Base-by-base conservation (phyloP, 2,329 filamentous ascomycete genomes). In the Endocalyx cinctus region DNA sequence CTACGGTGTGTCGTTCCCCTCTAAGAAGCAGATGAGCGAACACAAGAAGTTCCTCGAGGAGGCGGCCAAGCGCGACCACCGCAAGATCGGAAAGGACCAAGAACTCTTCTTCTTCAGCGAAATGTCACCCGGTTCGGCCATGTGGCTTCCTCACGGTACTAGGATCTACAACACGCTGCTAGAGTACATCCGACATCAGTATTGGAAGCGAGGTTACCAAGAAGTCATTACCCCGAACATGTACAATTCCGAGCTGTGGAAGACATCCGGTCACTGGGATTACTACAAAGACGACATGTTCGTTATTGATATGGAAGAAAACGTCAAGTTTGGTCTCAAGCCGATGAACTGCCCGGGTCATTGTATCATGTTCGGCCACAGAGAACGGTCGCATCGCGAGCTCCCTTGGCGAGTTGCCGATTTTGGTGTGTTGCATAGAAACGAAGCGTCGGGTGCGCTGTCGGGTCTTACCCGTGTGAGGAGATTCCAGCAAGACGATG, bases 61-160 rank as follows among this genome's bases (percentile, higher is more conserved):
- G 66, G 92, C 92, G n/a, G 90, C 92, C 41, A 95, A 95, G 72
- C 83, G 92, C 44, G 92, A 97, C 55, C 92, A 98, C 59, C 76
- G 90, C 46, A 87, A 86, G 66, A 89, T 98, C 47, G 92, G 89
- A 45, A 86, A 83, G 57, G 89, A 97, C 43, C 92, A 98, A 62
- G 90, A 97, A 58, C 79, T 98, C 7, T 98, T 95, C 72, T 94
- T 96, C 72, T 98, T 96, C 69, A 83, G 94, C 54, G 85, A 94
- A 44, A 73, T 82, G 51, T 96, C 89, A n/a, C 92, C 92, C 1
- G 92, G 92, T 20, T 92, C 87, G 13, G 81, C 84, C 37, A 95
- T 98, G 72, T 88, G 92, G 69, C 69, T 96, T 29, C 90, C 90
- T 2, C 87, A 95, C 53, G 92, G 92, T 43, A 86, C 87, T 54